Evolutionary conservation across 1,284 basidiomycete species (phyloP).

Genomic region (Malassezia obtusa): DNA sequence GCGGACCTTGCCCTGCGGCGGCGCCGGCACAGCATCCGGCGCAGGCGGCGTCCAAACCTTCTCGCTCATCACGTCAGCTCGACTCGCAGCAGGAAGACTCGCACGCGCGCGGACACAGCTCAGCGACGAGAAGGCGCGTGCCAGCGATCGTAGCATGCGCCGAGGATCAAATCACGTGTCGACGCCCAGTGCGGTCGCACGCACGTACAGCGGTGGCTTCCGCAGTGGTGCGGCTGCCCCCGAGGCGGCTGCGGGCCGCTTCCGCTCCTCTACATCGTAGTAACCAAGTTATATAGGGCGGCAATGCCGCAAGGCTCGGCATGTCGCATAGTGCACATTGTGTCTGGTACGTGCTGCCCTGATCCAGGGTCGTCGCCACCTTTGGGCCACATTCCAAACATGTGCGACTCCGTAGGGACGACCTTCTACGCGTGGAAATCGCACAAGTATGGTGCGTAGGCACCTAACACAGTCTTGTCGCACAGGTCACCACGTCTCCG

Average conservation of each 20-base stretch:
- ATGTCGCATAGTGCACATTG: background rate
- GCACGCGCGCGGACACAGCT: background rate
- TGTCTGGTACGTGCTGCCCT: constrained; percentile 4
- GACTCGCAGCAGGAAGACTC: constrained; percentile 1
- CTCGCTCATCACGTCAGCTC: constrained; percentile 5
- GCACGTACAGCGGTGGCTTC: no score
- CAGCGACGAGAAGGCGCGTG: background rate
- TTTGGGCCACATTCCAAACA: constrained; percentile 1
- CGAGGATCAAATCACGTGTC: background rate
- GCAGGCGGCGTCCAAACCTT: constrained; percentile 33
- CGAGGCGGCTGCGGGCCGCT: background rate
- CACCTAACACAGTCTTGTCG: background rate
- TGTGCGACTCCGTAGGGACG: background rate
- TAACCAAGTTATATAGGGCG: background rate
- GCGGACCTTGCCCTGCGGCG: constrained; percentile 20
- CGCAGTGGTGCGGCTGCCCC: no score
- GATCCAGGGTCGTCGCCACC: constrained; percentile 7
- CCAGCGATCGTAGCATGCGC: constrained; percentile 1
- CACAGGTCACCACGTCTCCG: background rate
- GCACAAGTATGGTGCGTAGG: constrained; percentile 7
- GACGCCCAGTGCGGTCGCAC: background rate
- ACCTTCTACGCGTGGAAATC: background rate
- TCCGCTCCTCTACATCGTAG: background rate
- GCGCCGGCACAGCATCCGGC: constrained; percentile 33
- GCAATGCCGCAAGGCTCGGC: background rate